These are phyloP conservation scores for Lasiosphaeris hirsuta DNA, from an alignment of 495 filamentous ascomycete genomes.

Conservation along the genomic window DNA sequence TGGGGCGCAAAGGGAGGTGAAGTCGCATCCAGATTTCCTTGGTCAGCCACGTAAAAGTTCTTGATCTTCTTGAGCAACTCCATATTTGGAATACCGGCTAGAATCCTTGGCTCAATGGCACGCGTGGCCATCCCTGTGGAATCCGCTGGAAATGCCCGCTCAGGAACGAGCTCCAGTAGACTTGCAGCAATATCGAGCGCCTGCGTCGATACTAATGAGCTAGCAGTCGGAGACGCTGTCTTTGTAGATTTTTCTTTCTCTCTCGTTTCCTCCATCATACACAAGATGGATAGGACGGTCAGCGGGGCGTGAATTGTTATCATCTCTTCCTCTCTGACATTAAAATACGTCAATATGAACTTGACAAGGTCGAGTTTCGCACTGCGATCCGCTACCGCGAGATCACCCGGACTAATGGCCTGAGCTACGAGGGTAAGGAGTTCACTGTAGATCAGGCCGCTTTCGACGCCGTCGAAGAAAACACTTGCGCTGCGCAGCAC, in stretches of 20 bases:
- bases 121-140: conserved; percentile 22
- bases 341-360: conserved; percentile 86
- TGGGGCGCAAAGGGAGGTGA: conserved; percentile 56
- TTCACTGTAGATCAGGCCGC: conserved; percentile 85
- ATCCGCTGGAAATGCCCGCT: conserved; percentile 59
- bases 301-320: conserved; percentile 77
- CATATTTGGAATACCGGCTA: conserved; percentile 36
- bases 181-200: conserved; percentile 53
- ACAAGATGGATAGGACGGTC: conserved; percentile 62
- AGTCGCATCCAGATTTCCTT: conserved; percentile 50
- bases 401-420: conserved; percentile 50
- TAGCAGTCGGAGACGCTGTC: background rate
- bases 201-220: conserved; percentile 25
- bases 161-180: conserved; percentile 64
- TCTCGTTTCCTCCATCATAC: conserved; percentile 52
- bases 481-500: conserved; percentile 87
- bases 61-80: conserved; percentile 59
- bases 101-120: conserved; percentile 24
- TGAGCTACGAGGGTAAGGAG: conserved; percentile 57
- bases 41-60: conserved; percentile 60
- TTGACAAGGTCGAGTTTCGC: conserved; percentile 67
- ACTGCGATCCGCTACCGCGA: conserved; percentile 39
- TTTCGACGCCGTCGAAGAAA: conserved; percentile 97
- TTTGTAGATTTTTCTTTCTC: conserved; percentile 16
- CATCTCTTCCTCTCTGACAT: conserved; percentile 96